Percentiles rank a stretch among this genome's conserved stretches.
Evolutionary conservation across 2,329 filamentous ascomycete species (phyloP).

Genomic region (Talaromyces sp.): DNA sequence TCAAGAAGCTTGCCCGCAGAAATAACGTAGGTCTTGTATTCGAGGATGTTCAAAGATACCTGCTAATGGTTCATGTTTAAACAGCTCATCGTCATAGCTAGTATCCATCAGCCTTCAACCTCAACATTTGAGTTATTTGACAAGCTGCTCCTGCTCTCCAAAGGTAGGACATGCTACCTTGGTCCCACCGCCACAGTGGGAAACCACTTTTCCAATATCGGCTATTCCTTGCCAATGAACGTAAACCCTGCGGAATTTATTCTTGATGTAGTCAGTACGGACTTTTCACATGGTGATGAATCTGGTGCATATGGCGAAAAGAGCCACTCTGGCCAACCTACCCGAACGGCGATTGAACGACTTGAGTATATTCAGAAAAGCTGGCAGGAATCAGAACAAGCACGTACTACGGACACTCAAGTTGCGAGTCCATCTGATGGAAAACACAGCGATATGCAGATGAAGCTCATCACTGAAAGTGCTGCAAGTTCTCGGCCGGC

Average conservation of each 20-base stretch:
- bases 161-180: conserved; percentile 69
- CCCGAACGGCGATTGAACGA: conserved; percentile 43
- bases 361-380: conserved; percentile 53
- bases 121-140: conserved; percentile 78
- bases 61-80: neutral
- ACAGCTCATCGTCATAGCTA: conserved; percentile 74
- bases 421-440: neutral
- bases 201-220: conserved; percentile 62
- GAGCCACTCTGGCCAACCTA: neutral
- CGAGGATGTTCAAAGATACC: neutral
- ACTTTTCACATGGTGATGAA: conserved; percentile 54
- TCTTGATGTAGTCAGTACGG: conserved; percentile 73
- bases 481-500: conserved; percentile 40
- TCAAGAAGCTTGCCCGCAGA: conserved; percentile 62
- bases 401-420: conserved; percentile 26
- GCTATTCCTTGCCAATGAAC: conserved; percentile 62
- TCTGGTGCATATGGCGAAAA: neutral
- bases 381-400: conserved; percentile 53
- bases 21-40: conserved; percentile 55
- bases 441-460: neutral
- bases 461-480: conserved; percentile 19
- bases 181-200: conserved; percentile 58
- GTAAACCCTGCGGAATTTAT: conserved; percentile 79
- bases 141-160: conserved; percentile 69
- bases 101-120: conserved; percentile 81